These are phyloP conservation scores for Hanseniaspora valbyensis DNA, from an alignment of 805 yeast genomes.

Conservation along the genomic window DNA sequence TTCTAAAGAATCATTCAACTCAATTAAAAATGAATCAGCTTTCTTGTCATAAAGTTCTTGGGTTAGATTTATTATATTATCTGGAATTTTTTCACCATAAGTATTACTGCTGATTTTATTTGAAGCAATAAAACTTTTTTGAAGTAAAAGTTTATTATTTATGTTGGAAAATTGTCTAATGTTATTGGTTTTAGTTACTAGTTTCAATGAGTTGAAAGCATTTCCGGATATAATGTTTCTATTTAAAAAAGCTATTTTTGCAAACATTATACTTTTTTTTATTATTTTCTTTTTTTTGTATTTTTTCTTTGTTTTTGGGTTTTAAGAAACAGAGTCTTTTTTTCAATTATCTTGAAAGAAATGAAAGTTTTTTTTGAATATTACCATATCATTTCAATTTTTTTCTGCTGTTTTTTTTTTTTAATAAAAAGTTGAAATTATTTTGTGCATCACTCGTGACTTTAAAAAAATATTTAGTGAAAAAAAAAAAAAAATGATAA, in stretches of 20 bases:
- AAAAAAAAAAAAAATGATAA: too few species aligned
- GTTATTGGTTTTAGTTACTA: not conserved
- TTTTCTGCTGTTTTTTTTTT: too few species aligned
- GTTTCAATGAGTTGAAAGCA: not conserved
- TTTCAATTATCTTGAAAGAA: too few species aligned
- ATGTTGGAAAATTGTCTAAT: not conserved
- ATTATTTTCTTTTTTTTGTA: not conserved
- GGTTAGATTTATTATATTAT: slow-evolving; percentile 39
- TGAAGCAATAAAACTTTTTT: not conserved
- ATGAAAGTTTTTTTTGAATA: too few species aligned
- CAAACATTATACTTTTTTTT: too few species aligned
- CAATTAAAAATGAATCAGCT: slow-evolving; percentile 62
- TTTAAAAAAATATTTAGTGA: too few species aligned
- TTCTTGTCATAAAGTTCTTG: slow-evolving; percentile 47
- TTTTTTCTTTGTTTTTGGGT: too few species aligned
- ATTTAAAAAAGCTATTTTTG: too few species aligned
- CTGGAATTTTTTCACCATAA: slow-evolving; percentile 33
- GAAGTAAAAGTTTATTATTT: not conserved
- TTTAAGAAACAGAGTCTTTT: too few species aligned
- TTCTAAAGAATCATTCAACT: slow-evolving; percentile 57
- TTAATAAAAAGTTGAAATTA: too few species aligned
- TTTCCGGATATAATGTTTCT: not conserved
- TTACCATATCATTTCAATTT: too few species aligned
- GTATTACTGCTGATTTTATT: slow-evolving; percentile 12
- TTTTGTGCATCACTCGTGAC: too few species aligned